These are phyloP conservation scores for Venturia asperata DNA, from an alignment of 2,329 filamentous ascomycete species.

Conservation along the genomic window DNA sequence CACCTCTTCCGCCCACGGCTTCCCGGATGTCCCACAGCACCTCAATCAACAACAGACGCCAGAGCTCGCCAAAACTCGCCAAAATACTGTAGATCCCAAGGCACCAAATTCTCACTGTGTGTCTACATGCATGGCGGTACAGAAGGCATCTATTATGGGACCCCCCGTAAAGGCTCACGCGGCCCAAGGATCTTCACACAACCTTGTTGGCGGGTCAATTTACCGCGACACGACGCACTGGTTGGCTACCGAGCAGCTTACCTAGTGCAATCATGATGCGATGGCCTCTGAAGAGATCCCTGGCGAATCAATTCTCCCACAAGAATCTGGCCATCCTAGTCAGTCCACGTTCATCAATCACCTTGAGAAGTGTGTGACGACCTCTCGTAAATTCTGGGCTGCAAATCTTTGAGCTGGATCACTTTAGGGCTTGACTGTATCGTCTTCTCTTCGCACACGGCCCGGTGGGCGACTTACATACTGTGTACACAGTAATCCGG, in stretches of 20 bases:
- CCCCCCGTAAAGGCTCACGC: not conserved
- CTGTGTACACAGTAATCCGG: not conserved
- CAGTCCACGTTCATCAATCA: not conserved
- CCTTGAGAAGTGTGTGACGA: not conserved
- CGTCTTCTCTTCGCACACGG: not conserved
- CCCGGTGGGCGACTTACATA: constrained; percentile 2
- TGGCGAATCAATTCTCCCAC: not conserved
- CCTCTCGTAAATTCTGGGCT: not conserved
- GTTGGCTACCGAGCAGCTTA: not conserved
- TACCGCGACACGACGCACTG: not conserved
- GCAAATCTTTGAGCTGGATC: not conserved
- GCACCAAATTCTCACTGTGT: too few relatives aligned
- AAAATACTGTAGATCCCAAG: not conserved
- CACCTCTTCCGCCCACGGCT: not conserved
- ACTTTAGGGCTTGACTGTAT: not conserved
- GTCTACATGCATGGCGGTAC: too few relatives aligned
- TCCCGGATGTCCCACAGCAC: not conserved
- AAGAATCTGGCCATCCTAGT: not conserved
- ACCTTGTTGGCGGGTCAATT: constrained; percentile 1
- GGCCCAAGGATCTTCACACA: not conserved
- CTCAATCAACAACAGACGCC: not conserved
- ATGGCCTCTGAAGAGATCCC: not conserved
- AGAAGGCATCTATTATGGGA: too few relatives aligned
- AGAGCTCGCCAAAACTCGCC: not conserved
- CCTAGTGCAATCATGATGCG: not conserved